phyloP scores from a whole-genome alignment of 2,329 filamentous ascomycete genomes.

The Aspergillus sp. region DNA sequence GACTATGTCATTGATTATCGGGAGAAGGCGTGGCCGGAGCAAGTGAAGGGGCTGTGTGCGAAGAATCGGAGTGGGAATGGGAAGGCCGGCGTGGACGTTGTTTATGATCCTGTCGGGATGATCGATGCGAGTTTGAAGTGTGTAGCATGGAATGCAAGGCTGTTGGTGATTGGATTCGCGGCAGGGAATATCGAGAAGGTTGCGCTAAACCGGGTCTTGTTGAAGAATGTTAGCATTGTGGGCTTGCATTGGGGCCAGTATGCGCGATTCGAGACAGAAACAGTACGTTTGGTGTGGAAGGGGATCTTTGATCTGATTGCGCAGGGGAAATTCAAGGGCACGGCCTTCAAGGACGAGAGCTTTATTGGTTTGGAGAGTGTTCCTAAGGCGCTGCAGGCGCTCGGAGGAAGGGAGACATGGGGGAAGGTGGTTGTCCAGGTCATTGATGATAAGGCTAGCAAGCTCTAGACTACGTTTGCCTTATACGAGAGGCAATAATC shows the following conservation, averaged over 20 bases:
- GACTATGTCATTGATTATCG: conserved; percentile 81
- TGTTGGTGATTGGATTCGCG: conserved; percentile 87
- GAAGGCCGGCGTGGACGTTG: conserved; percentile 75
- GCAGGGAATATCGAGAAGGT: conserved; percentile 86
- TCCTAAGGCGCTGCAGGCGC: conserved; percentile 70
- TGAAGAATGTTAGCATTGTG: conserved; percentile 91
- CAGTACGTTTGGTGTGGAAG: conserved; percentile 72
- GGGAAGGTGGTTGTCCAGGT: conserved; percentile 93
- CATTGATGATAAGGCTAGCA: conserved; percentile 64
- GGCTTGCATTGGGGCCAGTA: conserved; percentile 93
- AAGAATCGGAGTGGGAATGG: conserved; percentile 62
- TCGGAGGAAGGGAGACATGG: conserved; percentile 84
- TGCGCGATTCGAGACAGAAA: conserved; percentile 68
- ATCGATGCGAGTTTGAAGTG: conserved; percentile 88
- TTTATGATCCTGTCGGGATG: conserved; percentile 91
- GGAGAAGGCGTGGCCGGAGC: conserved; percentile 64
- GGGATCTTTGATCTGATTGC: conserved; percentile 77
- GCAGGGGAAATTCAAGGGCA: conserved; percentile 76
- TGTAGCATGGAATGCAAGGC: conserved; percentile 85
- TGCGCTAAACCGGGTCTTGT: conserved; percentile 82
- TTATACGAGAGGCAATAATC: background rate
- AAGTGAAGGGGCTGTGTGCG: conserved; percentile 68
- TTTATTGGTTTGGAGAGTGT: conserved; percentile 82
- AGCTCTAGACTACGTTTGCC: conserved; percentile 27
- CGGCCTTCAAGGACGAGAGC: conserved; percentile 76